Evolutionary conservation across 768 basidiomycete genomes (phyloP).

Genomic region (Coprinellus micaceus): DNA sequence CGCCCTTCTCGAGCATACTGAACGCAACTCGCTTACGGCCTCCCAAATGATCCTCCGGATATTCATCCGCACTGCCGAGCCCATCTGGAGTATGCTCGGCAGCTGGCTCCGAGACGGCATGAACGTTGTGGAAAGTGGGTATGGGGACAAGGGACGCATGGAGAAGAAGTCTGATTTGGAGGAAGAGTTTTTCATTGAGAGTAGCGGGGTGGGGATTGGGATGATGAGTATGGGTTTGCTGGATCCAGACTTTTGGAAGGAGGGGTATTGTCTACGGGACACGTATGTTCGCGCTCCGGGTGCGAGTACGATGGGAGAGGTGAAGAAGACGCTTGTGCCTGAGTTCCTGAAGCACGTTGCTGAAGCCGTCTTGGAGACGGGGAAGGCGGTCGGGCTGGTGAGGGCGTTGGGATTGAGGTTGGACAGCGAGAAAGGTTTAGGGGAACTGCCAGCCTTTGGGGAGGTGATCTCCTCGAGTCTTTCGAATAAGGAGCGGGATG

Average conservation of each 20-base stretch:
- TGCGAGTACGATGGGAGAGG: conserved; percentile 16
- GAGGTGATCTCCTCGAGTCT: conserved; percentile 27
- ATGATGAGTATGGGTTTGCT: conserved; percentile 47
- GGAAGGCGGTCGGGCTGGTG: conserved; percentile 75
- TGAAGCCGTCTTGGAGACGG: conserved; percentile 56
- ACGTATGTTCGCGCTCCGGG: conserved; percentile 21
- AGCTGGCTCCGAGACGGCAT: conserved; percentile 74
- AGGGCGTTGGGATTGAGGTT: conserved; percentile 49
- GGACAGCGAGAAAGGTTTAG: conserved; percentile 20
- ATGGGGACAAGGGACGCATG: conserved; percentile 7
- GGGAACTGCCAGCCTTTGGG: conserved; percentile 41
- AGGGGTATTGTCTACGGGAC: conserved; percentile 61
- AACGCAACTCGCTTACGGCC: conserved; percentile 53
- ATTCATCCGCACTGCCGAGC: conserved; percentile 61
- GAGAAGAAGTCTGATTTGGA: conserved; percentile 41
- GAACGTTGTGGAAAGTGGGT: conserved; percentile 39
- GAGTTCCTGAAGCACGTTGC: conserved; percentile 61
- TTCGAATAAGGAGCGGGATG: conserved; percentile 6
- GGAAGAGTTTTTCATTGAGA: conserved; percentile 80
- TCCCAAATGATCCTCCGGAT: conserved; percentile 57
- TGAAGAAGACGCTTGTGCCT: conserved; percentile 42
- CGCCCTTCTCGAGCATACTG: conserved; percentile 54
- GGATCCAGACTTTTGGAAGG: conserved; percentile 78
- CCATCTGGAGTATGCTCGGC: conserved; percentile 70
- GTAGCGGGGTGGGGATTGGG: conserved; percentile 54